Evolutionary conservation across 257 asterid species (phyloP).

Genomic region (Vinca minor): DNA sequence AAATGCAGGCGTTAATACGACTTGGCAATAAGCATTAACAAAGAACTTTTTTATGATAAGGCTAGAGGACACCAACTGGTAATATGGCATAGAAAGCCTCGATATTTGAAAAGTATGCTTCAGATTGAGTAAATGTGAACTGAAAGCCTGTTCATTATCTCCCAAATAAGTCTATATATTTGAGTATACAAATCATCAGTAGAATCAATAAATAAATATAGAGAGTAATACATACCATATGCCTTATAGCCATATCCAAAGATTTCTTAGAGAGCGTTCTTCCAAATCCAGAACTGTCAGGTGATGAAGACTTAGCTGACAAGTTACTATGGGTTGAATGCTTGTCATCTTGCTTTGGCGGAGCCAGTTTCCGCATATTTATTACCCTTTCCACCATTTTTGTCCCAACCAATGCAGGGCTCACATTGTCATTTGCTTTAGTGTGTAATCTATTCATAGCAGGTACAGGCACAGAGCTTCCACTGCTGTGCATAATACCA

Average conservation of each 20-base stretch:
- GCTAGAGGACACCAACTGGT: background rate
- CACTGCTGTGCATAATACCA: constrained; percentile 62
- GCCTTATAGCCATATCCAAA: constrained; percentile 96
- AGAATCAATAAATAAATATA: background rate
- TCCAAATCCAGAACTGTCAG: constrained; percentile 90
- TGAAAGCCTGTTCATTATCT: background rate
- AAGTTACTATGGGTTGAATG: constrained; percentile 79
- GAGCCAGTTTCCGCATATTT: constrained; percentile 88
- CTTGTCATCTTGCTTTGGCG: constrained; percentile 77
- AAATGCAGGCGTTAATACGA: background rate
- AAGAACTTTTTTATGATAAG: background rate
- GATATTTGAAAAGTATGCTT: background rate
- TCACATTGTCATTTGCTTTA: constrained; percentile 86
- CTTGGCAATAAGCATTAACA: background rate
- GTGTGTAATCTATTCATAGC: constrained; percentile 67
- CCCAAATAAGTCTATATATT: background rate
- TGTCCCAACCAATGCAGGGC: constrained; percentile 75
- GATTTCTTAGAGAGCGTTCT: constrained; percentile 94
- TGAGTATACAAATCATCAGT: background rate
- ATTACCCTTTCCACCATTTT: constrained; percentile 97
- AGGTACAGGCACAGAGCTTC: constrained; percentile 96
- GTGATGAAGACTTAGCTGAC: constrained; percentile 82
- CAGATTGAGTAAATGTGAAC: background rate
- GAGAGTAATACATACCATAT: constrained; percentile 60
- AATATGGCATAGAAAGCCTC: no score